phyloP scores from a whole-genome alignment of 352 stramenopile species.

The Halophytophthora polymorphica region DNA sequence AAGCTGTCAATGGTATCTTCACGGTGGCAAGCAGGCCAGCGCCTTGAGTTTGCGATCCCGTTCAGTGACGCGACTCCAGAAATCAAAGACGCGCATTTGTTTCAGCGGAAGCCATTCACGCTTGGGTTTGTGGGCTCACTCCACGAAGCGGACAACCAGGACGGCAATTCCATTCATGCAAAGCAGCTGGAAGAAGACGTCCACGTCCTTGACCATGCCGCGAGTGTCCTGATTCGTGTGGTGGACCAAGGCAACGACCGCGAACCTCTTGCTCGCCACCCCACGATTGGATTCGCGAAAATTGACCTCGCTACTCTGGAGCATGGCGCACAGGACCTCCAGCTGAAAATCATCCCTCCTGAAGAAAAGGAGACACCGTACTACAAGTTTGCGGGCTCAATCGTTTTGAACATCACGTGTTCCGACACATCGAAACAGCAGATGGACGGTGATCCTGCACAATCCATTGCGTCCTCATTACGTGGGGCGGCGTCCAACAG shows the following conservation, averaged over 20 bases:
- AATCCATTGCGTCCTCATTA: not conserved
- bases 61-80: slow-evolving; percentile 7
- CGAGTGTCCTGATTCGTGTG: slow-evolving; percentile 50
- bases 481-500: not conserved
- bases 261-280: not conserved
- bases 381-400: slow-evolving; percentile 49
- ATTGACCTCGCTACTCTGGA: slow-evolving; percentile 44
- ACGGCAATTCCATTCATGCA: not conserved
- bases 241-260: slow-evolving; percentile 26
- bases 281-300: slow-evolving; percentile 40
- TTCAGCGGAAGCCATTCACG: slow-evolving; percentile 20
- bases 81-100: slow-evolving; percentile 21
- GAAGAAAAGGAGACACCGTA: slow-evolving; percentile 31
- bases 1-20: slow-evolving; percentile 8
- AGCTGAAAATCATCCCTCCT: slow-evolving; percentile 38
- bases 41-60: slow-evolving; percentile 13
- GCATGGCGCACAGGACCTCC: slow-evolving; percentile 35
- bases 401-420: slow-evolving; percentile 35
- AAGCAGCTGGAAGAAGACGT: slow-evolving; percentile 16
- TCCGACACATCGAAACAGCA: slow-evolving; percentile 4
- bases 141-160: slow-evolving; percentile 1
- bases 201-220: slow-evolving; percentile 27
- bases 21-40: slow-evolving; percentile 13
- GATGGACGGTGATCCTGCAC: not conserved
- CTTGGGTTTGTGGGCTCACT: slow-evolving; percentile 20